phyloP scores from a whole-genome alignment of 305 asterid species.

The Striga hermonthica region DNA sequence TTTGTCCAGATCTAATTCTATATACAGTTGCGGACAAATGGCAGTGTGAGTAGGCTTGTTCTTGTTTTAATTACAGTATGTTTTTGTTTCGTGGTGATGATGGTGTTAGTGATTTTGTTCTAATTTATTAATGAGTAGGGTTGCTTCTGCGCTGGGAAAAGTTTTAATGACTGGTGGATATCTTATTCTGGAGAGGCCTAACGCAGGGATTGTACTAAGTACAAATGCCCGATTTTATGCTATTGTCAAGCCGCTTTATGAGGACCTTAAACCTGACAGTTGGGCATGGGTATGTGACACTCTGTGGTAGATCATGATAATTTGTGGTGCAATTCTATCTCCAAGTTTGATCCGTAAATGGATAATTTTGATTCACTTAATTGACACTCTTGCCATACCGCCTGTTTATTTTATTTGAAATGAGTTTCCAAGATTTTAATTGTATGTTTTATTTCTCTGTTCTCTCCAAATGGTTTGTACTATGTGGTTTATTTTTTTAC shows the following conservation, averaged over 20 bases:
- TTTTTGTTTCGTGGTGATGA: slow-evolving; percentile 19
- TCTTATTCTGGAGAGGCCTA: slow-evolving; percentile 92
- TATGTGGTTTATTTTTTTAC: slow-evolving; percentile 11
- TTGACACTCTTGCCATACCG: background rate
- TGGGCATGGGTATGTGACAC: slow-evolving; percentile 73
- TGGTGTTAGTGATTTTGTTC: slow-evolving; percentile 29
- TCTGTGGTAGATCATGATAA: slow-evolving; percentile 5
- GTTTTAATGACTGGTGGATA: slow-evolving; percentile 97
- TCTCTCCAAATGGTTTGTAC: background rate
- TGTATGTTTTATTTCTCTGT: slow-evolving; percentile 1
- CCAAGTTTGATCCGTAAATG: slow-evolving; percentile 18
- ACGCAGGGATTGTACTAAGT: slow-evolving; percentile 92
- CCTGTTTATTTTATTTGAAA: background rate
- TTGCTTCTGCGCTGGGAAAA: slow-evolving; percentile 97
- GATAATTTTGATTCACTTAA: background rate
- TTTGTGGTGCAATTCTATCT: slow-evolving; percentile 13
- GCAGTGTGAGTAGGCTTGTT: slow-evolving; percentile 47
- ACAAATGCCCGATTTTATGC: slow-evolving; percentile 95
- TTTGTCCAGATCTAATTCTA: slow-evolving; percentile 27
- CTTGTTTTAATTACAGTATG: background rate
- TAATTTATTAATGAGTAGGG: slow-evolving; percentile 45
- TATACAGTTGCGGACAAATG: slow-evolving; percentile 35
- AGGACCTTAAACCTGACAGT: slow-evolving; percentile 57
- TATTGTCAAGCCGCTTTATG: slow-evolving; percentile 74
- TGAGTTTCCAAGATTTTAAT: slow-evolving; percentile 16